Percentiles rank a stretch among this genome's conserved stretches.
Conservation (phyloP, 257 asterid species). For the Datura wrightii region DNA sequence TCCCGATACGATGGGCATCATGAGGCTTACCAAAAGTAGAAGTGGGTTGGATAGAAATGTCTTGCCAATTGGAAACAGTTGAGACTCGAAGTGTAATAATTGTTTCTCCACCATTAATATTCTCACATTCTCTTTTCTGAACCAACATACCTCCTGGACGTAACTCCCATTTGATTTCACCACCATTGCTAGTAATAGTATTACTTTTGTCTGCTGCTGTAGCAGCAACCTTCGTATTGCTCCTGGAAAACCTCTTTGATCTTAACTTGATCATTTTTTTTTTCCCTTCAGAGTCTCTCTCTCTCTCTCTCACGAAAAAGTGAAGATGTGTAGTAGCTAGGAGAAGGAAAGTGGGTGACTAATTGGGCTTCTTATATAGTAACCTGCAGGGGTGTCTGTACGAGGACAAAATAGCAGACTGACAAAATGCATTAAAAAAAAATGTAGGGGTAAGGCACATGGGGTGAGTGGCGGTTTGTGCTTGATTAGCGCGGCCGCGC, state of each 20-base stretch:
- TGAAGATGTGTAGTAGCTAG: neutral
- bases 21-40: conserved; percentile 69
- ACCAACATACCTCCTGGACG: conserved; percentile 94
- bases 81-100: conserved; percentile 64
- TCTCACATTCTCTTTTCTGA: conserved; percentile 62
- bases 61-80: conserved; percentile 58
- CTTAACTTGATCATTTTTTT: conserved; percentile 59
- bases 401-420: conserved; percentile 40
- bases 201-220: neutral
- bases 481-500: too few species aligned
- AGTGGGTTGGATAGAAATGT: conserved; percentile 60
- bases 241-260: conserved; percentile 63
- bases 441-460: too few species aligned
- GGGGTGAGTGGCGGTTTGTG: too few species aligned
- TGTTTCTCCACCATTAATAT: conserved; percentile 38
- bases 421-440: conserved; percentile 35
- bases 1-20: too few species aligned
- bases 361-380: conserved; percentile 46
- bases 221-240: conserved; percentile 48
- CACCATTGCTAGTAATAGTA: neutral
- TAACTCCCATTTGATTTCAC: conserved; percentile 76
- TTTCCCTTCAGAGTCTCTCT: neutral
- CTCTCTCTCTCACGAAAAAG: neutral
- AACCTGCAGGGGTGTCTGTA: conserved; percentile 34
- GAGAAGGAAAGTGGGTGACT: conserved; percentile 29